Evolutionary conservation across 805 yeast species (phyloP).

Genomic region (Kazachstania martiniae): DNA sequence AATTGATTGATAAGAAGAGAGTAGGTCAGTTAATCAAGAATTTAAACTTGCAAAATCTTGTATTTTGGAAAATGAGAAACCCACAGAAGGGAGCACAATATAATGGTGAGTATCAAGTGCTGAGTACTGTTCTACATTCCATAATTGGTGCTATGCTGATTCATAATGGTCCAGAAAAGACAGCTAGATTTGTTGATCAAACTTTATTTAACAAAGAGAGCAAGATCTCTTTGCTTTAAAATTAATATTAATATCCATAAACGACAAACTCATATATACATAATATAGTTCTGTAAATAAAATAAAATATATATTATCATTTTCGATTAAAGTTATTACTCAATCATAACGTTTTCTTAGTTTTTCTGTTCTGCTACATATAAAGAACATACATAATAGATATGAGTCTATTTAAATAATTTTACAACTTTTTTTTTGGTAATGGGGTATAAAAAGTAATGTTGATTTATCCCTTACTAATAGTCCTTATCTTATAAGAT

Average conservation of each 20-base stretch:
- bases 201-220: conserved; percentile 32
- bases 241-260: too few relatives aligned
- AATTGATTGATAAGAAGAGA: conserved; percentile 38
- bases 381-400: too few relatives aligned
- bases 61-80: conserved; percentile 60
- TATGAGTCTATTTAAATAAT: too few relatives aligned
- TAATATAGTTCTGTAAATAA: neutral
- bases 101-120: conserved; percentile 48
- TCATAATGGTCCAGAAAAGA: conserved; percentile 47
- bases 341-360: too few relatives aligned
- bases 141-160: conserved; percentile 59
- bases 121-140: conserved; percentile 46
- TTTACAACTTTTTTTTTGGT: too few relatives aligned
- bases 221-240: conserved; percentile 3
- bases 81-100: conserved; percentile 31
- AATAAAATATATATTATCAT: too few relatives aligned
- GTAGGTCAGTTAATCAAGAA: conserved; percentile 43
- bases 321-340: too few relatives aligned
- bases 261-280: too few relatives aligned
- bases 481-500: too few relatives aligned
- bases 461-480: too few relatives aligned
- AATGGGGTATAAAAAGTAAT: too few relatives aligned
- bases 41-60: conserved; percentile 37
- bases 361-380: too few relatives aligned
- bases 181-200: conserved; percentile 45